Conservation (phyloP, 2,329 filamentous ascomycete species). For the Botrytis porri region DNA sequence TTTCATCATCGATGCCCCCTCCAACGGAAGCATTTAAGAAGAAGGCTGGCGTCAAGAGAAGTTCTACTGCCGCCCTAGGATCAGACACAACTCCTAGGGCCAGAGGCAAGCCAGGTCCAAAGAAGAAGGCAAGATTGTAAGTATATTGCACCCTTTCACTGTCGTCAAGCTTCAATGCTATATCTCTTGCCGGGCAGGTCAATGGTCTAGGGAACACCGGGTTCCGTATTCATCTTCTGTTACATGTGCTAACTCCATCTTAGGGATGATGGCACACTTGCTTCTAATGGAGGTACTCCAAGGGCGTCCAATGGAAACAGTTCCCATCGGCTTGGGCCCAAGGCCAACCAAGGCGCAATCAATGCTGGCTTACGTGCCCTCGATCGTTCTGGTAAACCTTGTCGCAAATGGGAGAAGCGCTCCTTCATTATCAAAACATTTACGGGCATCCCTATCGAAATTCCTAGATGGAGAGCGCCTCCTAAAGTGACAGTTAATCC, state of each 20-base stretch:
- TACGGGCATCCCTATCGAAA: constrained; percentile 79
- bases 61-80: constrained; percentile 59
- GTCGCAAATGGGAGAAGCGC: constrained; percentile 85
- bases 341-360: constrained; percentile 95
- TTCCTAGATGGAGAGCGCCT: constrained; percentile 79
- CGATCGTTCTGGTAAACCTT: constrained; percentile 87
- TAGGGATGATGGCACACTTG: constrained; percentile 62
- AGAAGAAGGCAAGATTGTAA: constrained; percentile 94
- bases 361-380: constrained; percentile 93
- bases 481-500: constrained; percentile 50
- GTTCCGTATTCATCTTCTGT: constrained; percentile 10
- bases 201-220: not conserved
- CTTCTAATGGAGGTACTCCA: constrained; percentile 49
- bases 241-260: constrained; percentile 36
- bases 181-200: not conserved
- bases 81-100: constrained; percentile 65
- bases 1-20: constrained; percentile 55
- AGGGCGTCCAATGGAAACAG: constrained; percentile 41
- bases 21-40: constrained; percentile 65
- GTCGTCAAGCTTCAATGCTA: not conserved
- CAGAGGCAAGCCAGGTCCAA: constrained; percentile 86
- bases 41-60: constrained; percentile 63
- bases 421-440: constrained; percentile 87
- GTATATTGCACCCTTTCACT: constrained; percentile 42
- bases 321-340: constrained; percentile 82